Evolutionary conservation across 2,329 filamentous ascomycete genomes (phyloP).

Genomic region (Beauveria sp.): DNA sequence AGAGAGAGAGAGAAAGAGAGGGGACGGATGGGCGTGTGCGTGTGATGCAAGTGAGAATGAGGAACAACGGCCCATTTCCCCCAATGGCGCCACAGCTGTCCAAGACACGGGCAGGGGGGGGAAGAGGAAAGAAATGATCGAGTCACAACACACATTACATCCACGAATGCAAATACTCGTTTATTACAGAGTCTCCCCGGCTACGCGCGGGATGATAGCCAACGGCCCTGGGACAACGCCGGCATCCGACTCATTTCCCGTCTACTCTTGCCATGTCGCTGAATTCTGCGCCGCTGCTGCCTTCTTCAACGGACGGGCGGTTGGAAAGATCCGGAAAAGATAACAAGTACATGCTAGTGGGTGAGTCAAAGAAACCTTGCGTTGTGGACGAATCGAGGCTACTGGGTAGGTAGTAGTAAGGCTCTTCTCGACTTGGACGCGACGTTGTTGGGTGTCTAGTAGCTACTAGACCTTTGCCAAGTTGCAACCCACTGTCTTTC

Average conservation of each 20-base stretch:
- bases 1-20: not conserved
- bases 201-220: not conserved
- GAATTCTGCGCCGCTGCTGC: not conserved
- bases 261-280: not conserved
- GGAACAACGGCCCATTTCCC: conserved; percentile 2
- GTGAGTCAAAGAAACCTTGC: conserved; percentile 5
- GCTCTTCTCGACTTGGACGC: not conserved
- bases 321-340: not conserved
- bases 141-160: conserved; percentile 1
- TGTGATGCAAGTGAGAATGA: conserved; percentile 7
- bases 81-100: not conserved
- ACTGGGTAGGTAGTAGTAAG: not conserved
- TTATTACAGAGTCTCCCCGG: not conserved
- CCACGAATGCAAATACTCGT: not conserved
- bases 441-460: not conserved
- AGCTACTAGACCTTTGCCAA: not conserved
- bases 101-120: conserved; percentile 2
- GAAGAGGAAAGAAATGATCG: conserved; percentile 6
- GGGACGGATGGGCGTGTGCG: not conserved
- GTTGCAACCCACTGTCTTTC: not conserved
- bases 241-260: not conserved
- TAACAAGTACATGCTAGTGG: not conserved
- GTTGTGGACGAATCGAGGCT: conserved; percentile 4
- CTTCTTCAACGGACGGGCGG: conserved; percentile 7
- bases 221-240: not conserved